phyloP scores from a whole-genome alignment of 768 basidiomycete genomes.

The Boletus barrowsii region DNA sequence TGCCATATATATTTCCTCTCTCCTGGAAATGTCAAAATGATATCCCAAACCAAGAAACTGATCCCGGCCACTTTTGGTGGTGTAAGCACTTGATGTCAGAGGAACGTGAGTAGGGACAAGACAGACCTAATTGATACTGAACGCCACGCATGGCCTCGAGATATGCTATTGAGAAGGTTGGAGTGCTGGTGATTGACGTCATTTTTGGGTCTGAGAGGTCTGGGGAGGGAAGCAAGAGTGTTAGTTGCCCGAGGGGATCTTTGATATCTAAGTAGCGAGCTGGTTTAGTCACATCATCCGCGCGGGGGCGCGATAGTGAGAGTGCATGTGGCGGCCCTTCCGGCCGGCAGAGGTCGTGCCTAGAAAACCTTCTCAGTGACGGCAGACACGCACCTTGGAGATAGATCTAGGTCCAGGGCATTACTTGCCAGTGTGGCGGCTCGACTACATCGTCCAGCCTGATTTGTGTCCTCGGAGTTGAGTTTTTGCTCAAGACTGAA shows the following conservation, averaged over 20 bases:
- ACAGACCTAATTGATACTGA: slow-evolving; percentile 11
- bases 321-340: background rate
- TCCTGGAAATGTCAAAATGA: slow-evolving; percentile 20
- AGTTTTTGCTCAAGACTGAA: no score
- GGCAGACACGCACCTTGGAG: no score
- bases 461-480: no score
- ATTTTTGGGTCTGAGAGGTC: background rate
- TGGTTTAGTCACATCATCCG: background rate
- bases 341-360: no score
- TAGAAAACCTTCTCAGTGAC: background rate
- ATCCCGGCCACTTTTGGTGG: slow-evolving; percentile 22
- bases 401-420: no score
- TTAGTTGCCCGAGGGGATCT: background rate
- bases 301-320: background rate
- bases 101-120: background rate
- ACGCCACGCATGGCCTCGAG: slow-evolving; percentile 4
- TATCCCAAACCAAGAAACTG: slow-evolving; percentile 28
- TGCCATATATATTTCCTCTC: slow-evolving; percentile 32
- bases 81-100: background rate
- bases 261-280: background rate
- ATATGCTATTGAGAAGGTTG: slow-evolving; percentile 2
- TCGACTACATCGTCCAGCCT: no score
- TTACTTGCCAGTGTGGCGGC: no score
- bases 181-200: background rate
- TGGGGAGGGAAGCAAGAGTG: no score